These are phyloP conservation scores for Salvia hispanica DNA, from an alignment of 257 asterid species.

Conservation along the genomic window DNA sequence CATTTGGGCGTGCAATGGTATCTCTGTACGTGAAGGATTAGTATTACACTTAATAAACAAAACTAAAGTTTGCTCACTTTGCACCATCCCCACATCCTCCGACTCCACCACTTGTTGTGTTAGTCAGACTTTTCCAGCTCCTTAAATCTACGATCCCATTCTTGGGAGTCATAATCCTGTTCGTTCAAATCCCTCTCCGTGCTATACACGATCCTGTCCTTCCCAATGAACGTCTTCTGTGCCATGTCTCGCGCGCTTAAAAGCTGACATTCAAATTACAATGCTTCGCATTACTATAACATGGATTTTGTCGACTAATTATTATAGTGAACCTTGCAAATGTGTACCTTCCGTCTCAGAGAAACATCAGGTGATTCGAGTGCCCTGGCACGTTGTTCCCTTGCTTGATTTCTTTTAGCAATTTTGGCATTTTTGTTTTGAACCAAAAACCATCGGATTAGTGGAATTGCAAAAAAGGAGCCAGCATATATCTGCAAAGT, in stretches of 20 bases:
- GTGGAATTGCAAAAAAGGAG: conserved; percentile 91
- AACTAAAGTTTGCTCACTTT: not conserved
- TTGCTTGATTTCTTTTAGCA: conserved; percentile 63
- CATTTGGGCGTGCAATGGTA: too few species aligned
- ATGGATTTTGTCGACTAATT: not conserved
- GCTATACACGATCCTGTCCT: conserved; percentile 86
- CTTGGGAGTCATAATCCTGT: conserved; percentile 76
- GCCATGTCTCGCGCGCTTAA: conserved; percentile 97
- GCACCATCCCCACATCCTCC: conserved; percentile 13
- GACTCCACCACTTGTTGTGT: not conserved
- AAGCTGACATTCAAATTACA: conserved; percentile 51
- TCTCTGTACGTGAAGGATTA: not conserved
- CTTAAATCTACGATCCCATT: conserved; percentile 75
- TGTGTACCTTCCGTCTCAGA: conserved; percentile 72
- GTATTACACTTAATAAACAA: not conserved
- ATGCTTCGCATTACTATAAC: not conserved
- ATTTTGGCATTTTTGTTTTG: conserved; percentile 67
- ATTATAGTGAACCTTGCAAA: not conserved
- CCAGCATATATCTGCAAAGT: conserved; percentile 87
- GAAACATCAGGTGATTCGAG: conserved; percentile 81
- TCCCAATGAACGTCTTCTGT: conserved; percentile 72
- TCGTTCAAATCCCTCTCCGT: conserved; percentile 73
- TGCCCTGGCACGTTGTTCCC: conserved; percentile 63
- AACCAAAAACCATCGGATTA: conserved; percentile 73
- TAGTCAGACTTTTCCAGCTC: conserved; percentile 71